Base-by-base conservation (phyloP, 225 moss, liverwort and hornwort species). In the Antitrichia curtipendula region DNA sequence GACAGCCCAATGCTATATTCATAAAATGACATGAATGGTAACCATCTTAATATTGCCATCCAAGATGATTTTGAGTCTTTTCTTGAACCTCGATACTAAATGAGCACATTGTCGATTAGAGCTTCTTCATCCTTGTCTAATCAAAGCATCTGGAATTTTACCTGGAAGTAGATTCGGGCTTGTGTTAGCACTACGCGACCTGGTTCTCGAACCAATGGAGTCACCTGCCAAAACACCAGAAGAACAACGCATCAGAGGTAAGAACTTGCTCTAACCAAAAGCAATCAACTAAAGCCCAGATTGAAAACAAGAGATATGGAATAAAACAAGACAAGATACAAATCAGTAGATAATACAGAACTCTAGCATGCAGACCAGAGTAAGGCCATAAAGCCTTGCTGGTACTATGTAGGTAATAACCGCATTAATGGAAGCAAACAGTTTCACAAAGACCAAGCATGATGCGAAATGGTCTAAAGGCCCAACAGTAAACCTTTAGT, bases 111-210 rank as follows among this genome's bases (percentile, higher is more conserved):
- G 43, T 76, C 43, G 27, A 53, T 54, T 54, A 79, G 74, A 82
- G 65, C 64, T 72, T 84, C 64, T 75, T 75, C 38, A 73, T 74
- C 68, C 66, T 82, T 78, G 24, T 71, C 84, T 57, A 78, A 82
- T 87, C 43, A 53, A 79, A 86, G 75, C 29, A 79, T 59, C 79
- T 79, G n/a, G 56, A 80, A 28, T 64, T 36, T 83, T 87, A 99
- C 98, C 97, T 99, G 98, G 86, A 99, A 99, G 88, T 99, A 99
- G 13, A 99, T 92, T 62, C 98, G 94, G 79, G 93, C 95, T 94
- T 97, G 94, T 40, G 98, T 97, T 60, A 99, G 91, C 81, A 97
- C 97, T 74, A 99, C 87, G 86, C 98, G 92, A 82, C 98, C 98
- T 81, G 98, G 98, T 91, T 99, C 97, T 88, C 97, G 93, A 85